Percentiles rank a stretch among this genome's conserved stretches.
Conservation (phyloP, 371 early-diverging fungal genomes). For the Lichtheimia corymbifera region DNA sequence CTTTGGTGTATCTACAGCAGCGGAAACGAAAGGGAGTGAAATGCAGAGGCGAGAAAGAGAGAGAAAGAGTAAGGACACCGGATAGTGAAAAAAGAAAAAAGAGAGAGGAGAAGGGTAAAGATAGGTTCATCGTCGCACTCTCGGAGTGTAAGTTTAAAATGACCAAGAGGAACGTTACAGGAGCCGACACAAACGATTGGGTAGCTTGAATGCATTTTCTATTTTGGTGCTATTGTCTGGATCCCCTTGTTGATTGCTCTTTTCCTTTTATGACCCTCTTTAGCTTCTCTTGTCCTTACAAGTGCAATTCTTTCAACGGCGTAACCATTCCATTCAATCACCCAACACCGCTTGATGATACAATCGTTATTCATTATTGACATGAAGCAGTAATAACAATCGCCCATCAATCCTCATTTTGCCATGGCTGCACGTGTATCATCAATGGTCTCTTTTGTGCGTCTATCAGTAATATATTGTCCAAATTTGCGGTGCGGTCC, state of each 20-base stretch:
- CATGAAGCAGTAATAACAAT: too few species aligned
- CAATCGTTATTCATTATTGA: too few species aligned
- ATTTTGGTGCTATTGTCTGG: constrained; percentile 3
- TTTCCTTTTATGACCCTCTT: too few species aligned
- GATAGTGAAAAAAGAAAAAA: constrained; percentile 13
- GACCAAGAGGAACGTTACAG: constrained; percentile 14
- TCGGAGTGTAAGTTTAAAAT: constrained; percentile 21
- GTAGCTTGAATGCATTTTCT: constrained; percentile 5
- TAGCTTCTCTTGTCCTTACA: too few species aligned
- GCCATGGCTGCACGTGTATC: too few species aligned
- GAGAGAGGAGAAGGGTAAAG: neutral
- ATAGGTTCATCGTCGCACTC: neutral
- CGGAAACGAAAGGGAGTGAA: constrained; percentile 18
- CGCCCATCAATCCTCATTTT: too few species aligned
- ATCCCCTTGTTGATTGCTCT: neutral
- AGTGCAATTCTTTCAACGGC: too few species aligned
- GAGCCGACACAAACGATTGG: constrained; percentile 14
- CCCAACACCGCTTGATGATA: too few species aligned
- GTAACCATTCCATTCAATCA: too few species aligned
- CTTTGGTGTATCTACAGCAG: constrained; percentile 5
- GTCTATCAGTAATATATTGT: too few species aligned
- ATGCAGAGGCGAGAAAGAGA: constrained; percentile 14
- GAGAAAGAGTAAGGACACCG: constrained; percentile 3
- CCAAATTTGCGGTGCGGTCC: too few species aligned
- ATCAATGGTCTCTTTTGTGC: too few species aligned